A percentile compares a stretch with the other conserved stretches of the same genome.
These are phyloP conservation scores for Penicillium polonicum DNA, from an alignment of 2,329 filamentous ascomycete genomes.

Conservation along the genomic window DNA sequence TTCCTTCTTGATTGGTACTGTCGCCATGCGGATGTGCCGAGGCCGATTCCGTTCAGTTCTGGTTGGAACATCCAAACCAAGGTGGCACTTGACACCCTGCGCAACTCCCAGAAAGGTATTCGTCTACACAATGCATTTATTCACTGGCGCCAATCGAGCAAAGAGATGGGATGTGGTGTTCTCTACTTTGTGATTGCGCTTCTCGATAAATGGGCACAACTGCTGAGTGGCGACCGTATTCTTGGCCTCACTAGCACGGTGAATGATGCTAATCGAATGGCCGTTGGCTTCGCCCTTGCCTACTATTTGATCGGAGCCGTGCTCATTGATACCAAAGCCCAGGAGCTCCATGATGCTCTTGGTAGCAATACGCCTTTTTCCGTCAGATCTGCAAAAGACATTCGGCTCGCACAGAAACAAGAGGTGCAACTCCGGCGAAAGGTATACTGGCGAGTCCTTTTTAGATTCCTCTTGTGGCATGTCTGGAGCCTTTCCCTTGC, in stretches of 20 bases:
- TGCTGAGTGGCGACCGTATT: constrained; percentile 47
- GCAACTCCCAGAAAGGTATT: constrained; percentile 55
- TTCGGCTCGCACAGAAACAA: constrained; percentile 46
- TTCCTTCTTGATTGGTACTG: constrained; percentile 58
- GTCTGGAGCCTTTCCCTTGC: constrained; percentile 54
- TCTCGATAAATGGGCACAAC: constrained; percentile 55
- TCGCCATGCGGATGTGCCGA: constrained; percentile 47
- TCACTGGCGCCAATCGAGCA: constrained; percentile 57
- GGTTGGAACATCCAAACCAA: constrained; percentile 60
- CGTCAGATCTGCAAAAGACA: constrained; percentile 44
- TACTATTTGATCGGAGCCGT: constrained; percentile 60
- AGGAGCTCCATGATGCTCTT: constrained; percentile 49
- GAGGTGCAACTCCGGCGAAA: constrained; percentile 48
- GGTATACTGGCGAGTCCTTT: constrained; percentile 53
- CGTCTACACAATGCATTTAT: constrained; percentile 58
- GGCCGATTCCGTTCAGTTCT: constrained; percentile 55
- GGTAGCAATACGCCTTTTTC: constrained; percentile 44
- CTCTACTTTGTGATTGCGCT: constrained; percentile 57
- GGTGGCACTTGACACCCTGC: constrained; percentile 54
- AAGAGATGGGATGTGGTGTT: constrained; percentile 55
- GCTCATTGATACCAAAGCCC: constrained; percentile 56
- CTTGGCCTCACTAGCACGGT: constrained; percentile 40
- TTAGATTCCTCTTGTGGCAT: constrained; percentile 52
- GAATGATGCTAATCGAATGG: constrained; percentile 44
- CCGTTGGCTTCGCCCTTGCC: constrained; percentile 56